Evolutionary conservation across 805 yeast genomes (phyloP).

Genomic region (Saccharomycopsis sp.): DNA sequence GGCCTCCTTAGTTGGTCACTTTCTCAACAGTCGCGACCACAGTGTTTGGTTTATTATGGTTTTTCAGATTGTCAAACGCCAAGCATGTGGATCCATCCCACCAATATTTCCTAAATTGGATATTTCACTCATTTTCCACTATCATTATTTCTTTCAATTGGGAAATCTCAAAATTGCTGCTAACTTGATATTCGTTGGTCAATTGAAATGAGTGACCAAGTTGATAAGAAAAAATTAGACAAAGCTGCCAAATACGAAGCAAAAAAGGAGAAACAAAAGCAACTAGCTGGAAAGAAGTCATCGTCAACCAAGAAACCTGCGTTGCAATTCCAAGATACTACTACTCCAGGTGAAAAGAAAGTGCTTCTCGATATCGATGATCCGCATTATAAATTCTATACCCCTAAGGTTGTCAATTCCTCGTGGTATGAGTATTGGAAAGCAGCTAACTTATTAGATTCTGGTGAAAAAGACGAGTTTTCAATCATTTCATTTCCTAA

Average conservation of each 20-base stretch:
- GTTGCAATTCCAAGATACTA: conserved; percentile 11
- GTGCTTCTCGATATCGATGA: conserved; percentile 75
- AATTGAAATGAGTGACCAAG: too few species aligned
- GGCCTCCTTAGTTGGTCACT: too few species aligned
- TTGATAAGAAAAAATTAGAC: background rate
- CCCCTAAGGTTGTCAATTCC: conserved; percentile 85
- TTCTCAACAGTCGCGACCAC: too few species aligned
- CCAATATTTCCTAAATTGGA: too few species aligned
- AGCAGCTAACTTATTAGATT: conserved; percentile 75
- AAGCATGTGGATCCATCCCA: background rate
- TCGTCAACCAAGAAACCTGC: background rate
- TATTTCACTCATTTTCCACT: too few species aligned
- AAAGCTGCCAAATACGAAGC: background rate
- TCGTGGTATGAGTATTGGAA: conserved; percentile 99
- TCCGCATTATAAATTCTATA: conserved; percentile 90
- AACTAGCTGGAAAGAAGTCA: background rate
- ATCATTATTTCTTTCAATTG: too few species aligned
- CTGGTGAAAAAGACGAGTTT: conserved; percentile 77
- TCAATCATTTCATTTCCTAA: conserved; percentile 97
- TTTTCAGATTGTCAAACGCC: background rate
- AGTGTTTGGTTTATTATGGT: too few species aligned
- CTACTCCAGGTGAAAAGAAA: conserved; percentile 82
- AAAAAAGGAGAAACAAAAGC: background rate
- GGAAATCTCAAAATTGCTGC: too few species aligned
- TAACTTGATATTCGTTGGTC: too few species aligned